phyloP scores from a whole-genome alignment of 2,329 filamentous ascomycete genomes.

The Keithomyces neogunnii region DNA sequence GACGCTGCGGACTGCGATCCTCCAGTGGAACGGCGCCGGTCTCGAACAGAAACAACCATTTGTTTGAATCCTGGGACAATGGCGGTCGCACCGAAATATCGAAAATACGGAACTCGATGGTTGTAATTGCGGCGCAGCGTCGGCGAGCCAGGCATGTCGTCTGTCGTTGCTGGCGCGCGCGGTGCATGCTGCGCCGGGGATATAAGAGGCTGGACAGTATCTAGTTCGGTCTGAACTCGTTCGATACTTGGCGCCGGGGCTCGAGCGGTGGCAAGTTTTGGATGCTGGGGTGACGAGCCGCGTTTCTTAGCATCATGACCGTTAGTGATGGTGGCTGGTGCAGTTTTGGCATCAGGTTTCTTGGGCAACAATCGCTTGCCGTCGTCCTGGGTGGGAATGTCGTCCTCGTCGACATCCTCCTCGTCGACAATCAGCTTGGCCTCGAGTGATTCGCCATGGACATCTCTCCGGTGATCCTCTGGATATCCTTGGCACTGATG shows the following conservation, averaged over 20 bases:
- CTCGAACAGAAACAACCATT: slow-evolving; percentile 73
- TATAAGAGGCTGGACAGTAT: background rate
- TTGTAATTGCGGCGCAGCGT: slow-evolving; percentile 42
- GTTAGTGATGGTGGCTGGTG: background rate
- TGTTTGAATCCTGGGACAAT: slow-evolving; percentile 90
- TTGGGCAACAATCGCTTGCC: background rate
- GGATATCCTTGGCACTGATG: slow-evolving; percentile 62
- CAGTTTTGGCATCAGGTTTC: background rate
- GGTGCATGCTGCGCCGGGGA: slow-evolving; percentile 10
- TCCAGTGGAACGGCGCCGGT: slow-evolving; percentile 50
- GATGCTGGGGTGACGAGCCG: background rate
- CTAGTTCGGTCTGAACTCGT: background rate
- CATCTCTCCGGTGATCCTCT: slow-evolving; percentile 41
- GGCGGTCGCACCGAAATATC: slow-evolving; percentile 84
- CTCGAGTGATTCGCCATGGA: slow-evolving; percentile 12
- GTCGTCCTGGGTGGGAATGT: slow-evolving; percentile 6
- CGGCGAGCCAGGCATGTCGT: slow-evolving; percentile 29
- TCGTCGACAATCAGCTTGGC: slow-evolving; percentile 11
- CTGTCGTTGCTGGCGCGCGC: slow-evolving; percentile 9
- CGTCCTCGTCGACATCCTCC: slow-evolving; percentile 7
- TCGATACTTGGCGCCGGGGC: background rate
- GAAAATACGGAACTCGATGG: slow-evolving; percentile 74
- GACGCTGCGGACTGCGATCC: slow-evolving; percentile 49
- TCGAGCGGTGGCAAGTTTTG: background rate
- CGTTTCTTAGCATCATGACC: background rate